phyloP scores from a whole-genome alignment of 2,329 filamentous ascomycete genomes.

The Amauroascus niger region DNA sequence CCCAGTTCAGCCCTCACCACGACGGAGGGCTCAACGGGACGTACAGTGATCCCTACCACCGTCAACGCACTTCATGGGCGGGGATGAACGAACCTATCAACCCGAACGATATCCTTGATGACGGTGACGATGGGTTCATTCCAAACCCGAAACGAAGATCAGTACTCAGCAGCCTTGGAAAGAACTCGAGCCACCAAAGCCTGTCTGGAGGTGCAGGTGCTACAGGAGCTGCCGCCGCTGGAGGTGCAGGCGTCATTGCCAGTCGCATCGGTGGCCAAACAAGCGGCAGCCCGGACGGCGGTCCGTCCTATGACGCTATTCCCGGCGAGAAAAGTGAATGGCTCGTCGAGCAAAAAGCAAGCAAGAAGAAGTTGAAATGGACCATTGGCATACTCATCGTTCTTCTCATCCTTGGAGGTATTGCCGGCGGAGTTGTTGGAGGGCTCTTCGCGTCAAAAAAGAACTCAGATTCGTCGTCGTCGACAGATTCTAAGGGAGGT shows the following conservation, averaged over 20 bases:
- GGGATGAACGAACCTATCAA: constrained; percentile 52
- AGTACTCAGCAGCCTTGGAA: constrained; percentile 45
- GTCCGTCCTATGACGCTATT: constrained; percentile 50
- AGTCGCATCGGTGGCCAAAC: constrained; percentile 34
- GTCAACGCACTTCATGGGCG: constrained; percentile 45
- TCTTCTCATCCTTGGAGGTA: constrained; percentile 57
- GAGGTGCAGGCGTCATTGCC: constrained; percentile 36
- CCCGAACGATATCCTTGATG: constrained; percentile 71
- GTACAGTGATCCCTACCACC: constrained; percentile 57
- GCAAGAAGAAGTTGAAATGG: constrained; percentile 60
- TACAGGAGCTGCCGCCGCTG: constrained; percentile 32
- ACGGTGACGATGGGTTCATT: constrained; percentile 76
- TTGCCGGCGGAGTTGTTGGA: constrained; percentile 65
- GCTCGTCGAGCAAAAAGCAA: constrained; percentile 50
- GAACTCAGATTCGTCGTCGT: constrained; percentile 14
- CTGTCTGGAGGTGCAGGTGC: constrained; percentile 38
- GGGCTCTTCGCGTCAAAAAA: constrained; percentile 54
- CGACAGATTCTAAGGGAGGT: constrained; percentile 20
- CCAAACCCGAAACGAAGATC: constrained; percentile 45
- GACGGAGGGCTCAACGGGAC: constrained; percentile 30
- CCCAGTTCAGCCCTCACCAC: constrained; percentile 13
- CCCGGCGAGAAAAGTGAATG: constrained; percentile 55
- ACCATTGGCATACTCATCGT: constrained; percentile 56
- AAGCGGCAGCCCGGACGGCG: constrained; percentile 28
- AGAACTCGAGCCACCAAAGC: constrained; percentile 30